These are phyloP conservation scores for Wickerhamomyces sp. DNA, from an alignment of 1,139 yeast genomes.

Conservation along the genomic window DNA sequence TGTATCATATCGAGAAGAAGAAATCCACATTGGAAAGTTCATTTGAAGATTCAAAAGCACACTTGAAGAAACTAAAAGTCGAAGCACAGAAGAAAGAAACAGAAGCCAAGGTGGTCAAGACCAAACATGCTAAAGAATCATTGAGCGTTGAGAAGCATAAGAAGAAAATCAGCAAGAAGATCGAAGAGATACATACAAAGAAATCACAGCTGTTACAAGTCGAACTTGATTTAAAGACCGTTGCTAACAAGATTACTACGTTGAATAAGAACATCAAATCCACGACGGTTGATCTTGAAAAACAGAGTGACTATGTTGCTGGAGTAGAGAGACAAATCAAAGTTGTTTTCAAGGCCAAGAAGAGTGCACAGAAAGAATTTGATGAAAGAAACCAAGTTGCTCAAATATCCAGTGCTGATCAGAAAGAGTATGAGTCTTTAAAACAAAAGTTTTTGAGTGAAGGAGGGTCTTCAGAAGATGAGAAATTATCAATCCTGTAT, in stretches of 20 bases:
- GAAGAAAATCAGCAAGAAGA: slow-evolving; percentile 34
- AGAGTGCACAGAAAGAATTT: slow-evolving; percentile 39
- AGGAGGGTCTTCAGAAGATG: slow-evolving; percentile 58
- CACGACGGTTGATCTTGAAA: slow-evolving; percentile 44
- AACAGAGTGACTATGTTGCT: slow-evolving; percentile 43
- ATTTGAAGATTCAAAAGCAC: slow-evolving; percentile 26
- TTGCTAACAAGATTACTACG: slow-evolving; percentile 41
- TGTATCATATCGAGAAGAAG: slow-evolving; percentile 59
- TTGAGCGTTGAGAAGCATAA: slow-evolving; percentile 38
- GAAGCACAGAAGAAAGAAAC: slow-evolving; percentile 26
- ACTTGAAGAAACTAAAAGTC: slow-evolving; percentile 29
- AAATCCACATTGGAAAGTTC: slow-evolving; percentile 30
- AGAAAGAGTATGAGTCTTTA: slow-evolving; percentile 54
- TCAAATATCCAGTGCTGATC: slow-evolving; percentile 44
- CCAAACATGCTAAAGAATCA: slow-evolving; percentile 44
- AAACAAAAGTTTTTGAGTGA: slow-evolving; percentile 51
- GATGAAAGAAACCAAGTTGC: slow-evolving; percentile 29
- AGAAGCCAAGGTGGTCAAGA: slow-evolving; percentile 25
- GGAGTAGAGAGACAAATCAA: slow-evolving; percentile 43
- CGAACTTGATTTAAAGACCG: slow-evolving; percentile 47
- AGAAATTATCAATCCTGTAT: slow-evolving; percentile 36
- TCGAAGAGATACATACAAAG: slow-evolving; percentile 38
- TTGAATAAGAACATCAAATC: slow-evolving; percentile 50
- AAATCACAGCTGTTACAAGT: slow-evolving; percentile 52
- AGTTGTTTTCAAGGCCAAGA: slow-evolving; percentile 40